phyloP scores from a whole-genome alignment of 2,329 filamentous ascomycete genomes.

The Colletotrichum limetticola region DNA sequence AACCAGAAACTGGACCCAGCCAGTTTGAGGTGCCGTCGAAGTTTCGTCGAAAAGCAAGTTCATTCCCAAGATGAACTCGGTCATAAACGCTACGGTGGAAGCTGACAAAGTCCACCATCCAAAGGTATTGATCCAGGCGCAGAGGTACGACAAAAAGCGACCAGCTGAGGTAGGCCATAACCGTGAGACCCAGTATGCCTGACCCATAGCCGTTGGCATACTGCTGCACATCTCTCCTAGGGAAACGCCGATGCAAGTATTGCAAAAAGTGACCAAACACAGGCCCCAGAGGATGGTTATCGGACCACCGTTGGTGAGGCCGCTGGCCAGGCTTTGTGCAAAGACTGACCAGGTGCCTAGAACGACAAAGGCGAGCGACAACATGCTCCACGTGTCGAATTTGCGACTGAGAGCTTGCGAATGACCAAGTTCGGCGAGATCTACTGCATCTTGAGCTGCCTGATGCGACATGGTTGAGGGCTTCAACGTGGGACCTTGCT shows the following conservation, averaged over 20 bases:
- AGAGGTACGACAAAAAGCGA: slow-evolving; percentile 65
- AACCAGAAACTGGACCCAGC: slow-evolving; percentile 54
- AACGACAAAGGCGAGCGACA: neutral
- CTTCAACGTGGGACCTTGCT: neutral
- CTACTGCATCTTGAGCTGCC: neutral
- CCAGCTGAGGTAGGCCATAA: slow-evolving; percentile 51
- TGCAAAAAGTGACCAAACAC: slow-evolving; percentile 61
- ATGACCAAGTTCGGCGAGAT: neutral
- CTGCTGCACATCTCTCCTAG: slow-evolving; percentile 66
- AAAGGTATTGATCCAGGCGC: slow-evolving; percentile 70
- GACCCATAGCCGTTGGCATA: slow-evolving; percentile 70
- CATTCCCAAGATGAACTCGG: slow-evolving; percentile 66
- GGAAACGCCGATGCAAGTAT: slow-evolving; percentile 64
- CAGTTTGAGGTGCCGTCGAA: slow-evolving; percentile 54
- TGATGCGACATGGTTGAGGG: neutral
- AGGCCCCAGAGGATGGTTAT: slow-evolving; percentile 67
- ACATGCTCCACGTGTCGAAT: neutral
- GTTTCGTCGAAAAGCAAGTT: slow-evolving; percentile 62
- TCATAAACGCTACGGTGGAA: slow-evolving; percentile 68
- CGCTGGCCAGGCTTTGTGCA: slow-evolving; percentile 44
- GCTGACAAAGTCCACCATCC: slow-evolving; percentile 69
- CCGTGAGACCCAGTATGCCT: slow-evolving; percentile 66
- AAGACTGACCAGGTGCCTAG: neutral
- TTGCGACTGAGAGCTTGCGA: neutral
- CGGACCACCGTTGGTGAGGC: slow-evolving; percentile 64